Evolutionary conservation across 352 stramenopile species (phyloP), one percentile per base, ranked within the genome.

Genomic region (Phytopythium mirpurense): DNA sequence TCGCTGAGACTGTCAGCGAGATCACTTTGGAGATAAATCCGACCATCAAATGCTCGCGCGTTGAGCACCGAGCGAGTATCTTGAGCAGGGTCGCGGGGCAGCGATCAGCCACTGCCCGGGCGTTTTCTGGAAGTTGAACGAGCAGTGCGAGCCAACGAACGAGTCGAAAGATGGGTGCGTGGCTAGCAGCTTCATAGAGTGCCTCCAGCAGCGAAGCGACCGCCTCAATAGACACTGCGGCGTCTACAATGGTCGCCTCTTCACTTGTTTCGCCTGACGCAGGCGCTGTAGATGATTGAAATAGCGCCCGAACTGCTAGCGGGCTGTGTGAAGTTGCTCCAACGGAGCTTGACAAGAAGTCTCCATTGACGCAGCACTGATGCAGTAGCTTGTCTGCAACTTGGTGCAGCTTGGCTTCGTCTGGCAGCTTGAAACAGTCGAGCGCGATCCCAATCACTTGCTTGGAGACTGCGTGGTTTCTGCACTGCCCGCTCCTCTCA

Each of bases 371-470:
- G 26, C 47, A 53, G 26, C 74, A 83, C 4, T 86, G 34, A 44
- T 89, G 75, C 5, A 89, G 59, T 11, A 89, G 45, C 29, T 85
- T 89, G 40, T 89, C 78, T 2, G 63, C 62, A 0, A 76, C 68
- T 63, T 89, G 78, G 40, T 80, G 59, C 5, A 87, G 62, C 2
- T 57, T 41, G 4, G 52, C n/a, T 5, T 69, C 56, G 0, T 63
- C 35, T 6, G 64, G 53, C 9, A 86, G 37, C 7, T 66, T 70
- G 47, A 77, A 74, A 16, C 59, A 77, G 32, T 83, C 66, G 2
- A 89, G 14, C 4, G 83, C 46, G 2, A 80, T 26, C 0, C 63
- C 54, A 1, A 87, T 35, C 3, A 83, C 15, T 0, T 69, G 72
- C 5, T 66, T 59, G 21, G 42, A 11, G 23, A 80, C 82, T 6